These are phyloP conservation scores for Dactylellina haptotyla DNA, from an alignment of 2,329 filamentous ascomycete species.

Conservation along the genomic window DNA sequence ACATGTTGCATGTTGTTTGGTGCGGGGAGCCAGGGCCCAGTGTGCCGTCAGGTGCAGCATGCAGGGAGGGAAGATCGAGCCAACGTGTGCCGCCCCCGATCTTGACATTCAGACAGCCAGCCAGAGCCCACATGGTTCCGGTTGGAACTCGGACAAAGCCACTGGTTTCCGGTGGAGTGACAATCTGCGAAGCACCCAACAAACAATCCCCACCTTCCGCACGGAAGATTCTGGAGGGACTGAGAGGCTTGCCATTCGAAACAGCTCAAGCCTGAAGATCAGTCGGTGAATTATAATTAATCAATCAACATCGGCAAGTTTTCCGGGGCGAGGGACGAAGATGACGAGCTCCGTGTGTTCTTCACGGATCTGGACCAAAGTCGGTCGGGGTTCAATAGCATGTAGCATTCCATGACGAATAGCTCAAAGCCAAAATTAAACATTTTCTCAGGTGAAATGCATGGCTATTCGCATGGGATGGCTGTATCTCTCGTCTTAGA, in stretches of 20 bases:
- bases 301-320: not conserved
- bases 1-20: not conserved
- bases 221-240: slow-evolving; percentile 3
- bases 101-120: slow-evolving; percentile 32
- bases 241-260: slow-evolving; percentile 13
- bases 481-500: not conserved
- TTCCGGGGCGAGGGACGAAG: not conserved
- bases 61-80: slow-evolving; percentile 24
- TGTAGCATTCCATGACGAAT: slow-evolving; percentile 18
- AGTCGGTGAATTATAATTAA: not conserved
- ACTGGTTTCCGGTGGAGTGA: not conserved
- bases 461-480: slow-evolving; percentile 5
- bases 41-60: slow-evolving; percentile 35
- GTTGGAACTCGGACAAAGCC: slow-evolving; percentile 3
- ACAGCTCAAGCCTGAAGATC: not conserved
- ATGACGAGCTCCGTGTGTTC: slow-evolving; percentile 32
- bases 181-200: not conserved
- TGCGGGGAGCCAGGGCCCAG: slow-evolving; percentile 26
- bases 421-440: slow-evolving; percentile 25
- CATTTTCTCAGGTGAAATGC: slow-evolving; percentile 17
- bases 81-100: slow-evolving; percentile 28
- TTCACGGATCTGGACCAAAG: slow-evolving; percentile 16
- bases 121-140: slow-evolving; percentile 11
- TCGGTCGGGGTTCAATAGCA: not conserved
- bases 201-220: not conserved